phyloP scores from a whole-genome alignment of 2,329 filamentous ascomycete genomes.

The Stagonosporopsis chrysanthemi region DNA sequence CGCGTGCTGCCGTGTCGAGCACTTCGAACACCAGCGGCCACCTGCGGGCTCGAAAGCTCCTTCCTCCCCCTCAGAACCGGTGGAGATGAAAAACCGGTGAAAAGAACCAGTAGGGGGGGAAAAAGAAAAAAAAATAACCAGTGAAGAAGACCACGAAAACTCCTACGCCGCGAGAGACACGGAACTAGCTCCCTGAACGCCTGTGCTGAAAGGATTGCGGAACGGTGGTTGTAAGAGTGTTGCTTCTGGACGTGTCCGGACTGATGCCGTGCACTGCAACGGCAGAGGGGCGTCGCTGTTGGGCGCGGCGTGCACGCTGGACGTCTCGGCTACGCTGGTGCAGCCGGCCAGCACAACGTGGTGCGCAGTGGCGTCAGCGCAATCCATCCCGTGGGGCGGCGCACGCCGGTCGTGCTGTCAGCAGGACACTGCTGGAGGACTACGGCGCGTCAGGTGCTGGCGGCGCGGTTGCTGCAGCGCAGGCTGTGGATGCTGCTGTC shows the following conservation, averaged over 20 bases:
- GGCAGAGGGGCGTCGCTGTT: too few species aligned
- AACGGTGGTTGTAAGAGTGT: background rate
- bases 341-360: background rate
- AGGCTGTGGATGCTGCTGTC: slow-evolving; percentile 38
- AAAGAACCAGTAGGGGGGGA: too few species aligned
- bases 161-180: too few species aligned
- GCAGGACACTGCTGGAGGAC: background rate
- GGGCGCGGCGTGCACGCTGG: too few species aligned
- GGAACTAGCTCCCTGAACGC: background rate
- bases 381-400: background rate
- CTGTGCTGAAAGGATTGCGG: background rate
- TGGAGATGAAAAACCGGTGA: too few species aligned
- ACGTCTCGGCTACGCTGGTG: too few species aligned
- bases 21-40: slow-evolving; percentile 27
- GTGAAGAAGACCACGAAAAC: too few species aligned
- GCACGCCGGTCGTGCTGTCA: background rate
- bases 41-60: background rate
- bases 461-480: slow-evolving; percentile 33
- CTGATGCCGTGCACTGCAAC: too few species aligned
- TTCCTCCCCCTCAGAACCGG: too few species aligned
- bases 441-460: background rate
- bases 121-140: too few species aligned
- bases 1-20: slow-evolving; percentile 21
- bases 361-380: background rate
- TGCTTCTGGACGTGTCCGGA: too few species aligned